phyloP scores from a whole-genome alignment of 1,139 yeast genomes.

The Zygoascus sp. region DNA sequence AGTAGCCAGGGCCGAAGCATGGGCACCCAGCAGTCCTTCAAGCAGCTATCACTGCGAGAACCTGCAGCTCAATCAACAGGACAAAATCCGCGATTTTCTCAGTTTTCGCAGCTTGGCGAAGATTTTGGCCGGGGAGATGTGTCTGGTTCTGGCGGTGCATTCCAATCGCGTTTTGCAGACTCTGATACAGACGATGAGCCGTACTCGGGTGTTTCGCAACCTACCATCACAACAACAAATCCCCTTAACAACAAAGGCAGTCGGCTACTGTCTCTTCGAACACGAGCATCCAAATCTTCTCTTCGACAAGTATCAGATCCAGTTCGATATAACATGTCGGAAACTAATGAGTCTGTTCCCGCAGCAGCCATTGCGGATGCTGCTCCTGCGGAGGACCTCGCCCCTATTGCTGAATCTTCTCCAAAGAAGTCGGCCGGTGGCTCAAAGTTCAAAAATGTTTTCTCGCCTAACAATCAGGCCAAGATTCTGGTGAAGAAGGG shows the following conservation, averaged over 20 bases:
- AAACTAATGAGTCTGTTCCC: background rate
- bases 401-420: background rate
- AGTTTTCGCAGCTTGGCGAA: background rate
- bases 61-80: background rate
- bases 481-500: slow-evolving; percentile 24
- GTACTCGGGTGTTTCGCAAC: slow-evolving; percentile 6
- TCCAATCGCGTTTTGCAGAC: slow-evolving; percentile 36
- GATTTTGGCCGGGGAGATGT: background rate
- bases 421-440: slow-evolving; percentile 7
- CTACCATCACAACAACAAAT: slow-evolving; percentile 7
- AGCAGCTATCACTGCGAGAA: slow-evolving; percentile 8
- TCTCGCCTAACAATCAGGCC: slow-evolving; percentile 31
- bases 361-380: background rate
- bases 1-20: too few species aligned
- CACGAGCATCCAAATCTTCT: slow-evolving; percentile 2
- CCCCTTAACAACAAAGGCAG: slow-evolving; percentile 1
- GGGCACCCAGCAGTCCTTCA: slow-evolving; percentile 4
- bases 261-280: background rate
- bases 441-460: slow-evolving; percentile 25
- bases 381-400: background rate
- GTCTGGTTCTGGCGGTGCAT: slow-evolving; percentile 12
- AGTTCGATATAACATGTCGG: slow-evolving; percentile 1
- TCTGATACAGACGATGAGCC: slow-evolving; percentile 29
- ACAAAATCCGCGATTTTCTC: background rate
- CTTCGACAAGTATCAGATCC: slow-evolving; percentile 4